phyloP scores from a whole-genome alignment of 2,329 filamentous ascomycete species.

The Neoarthrinium moseri region DNA sequence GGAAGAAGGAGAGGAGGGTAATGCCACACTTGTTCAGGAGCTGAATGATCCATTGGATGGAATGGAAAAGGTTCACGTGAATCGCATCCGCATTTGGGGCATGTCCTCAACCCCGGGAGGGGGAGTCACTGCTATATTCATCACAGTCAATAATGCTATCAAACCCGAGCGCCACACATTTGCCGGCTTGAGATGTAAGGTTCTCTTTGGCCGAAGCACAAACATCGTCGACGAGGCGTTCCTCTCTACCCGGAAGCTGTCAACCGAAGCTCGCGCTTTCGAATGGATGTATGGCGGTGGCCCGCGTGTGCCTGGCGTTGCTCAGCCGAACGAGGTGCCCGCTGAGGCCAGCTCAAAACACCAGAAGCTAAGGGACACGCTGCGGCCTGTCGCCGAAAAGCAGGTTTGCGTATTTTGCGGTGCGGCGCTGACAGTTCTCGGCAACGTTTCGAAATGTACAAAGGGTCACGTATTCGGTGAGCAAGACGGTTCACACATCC shows the following conservation, averaged over 20 bases:
- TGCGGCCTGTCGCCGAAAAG: conserved; percentile 30
- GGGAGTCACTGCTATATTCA: conserved; percentile 49
- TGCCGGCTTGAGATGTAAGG: conserved; percentile 33
- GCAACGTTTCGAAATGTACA: conserved; percentile 35
- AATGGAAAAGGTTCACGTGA: conserved; percentile 43
- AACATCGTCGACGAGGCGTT: conserved; percentile 9
- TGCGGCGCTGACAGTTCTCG: conserved; percentile 28
- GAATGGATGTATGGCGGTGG: conserved; percentile 60
- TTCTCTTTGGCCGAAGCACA: conserved; percentile 32
- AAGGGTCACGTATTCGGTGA: conserved; percentile 38
- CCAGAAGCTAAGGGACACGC: conserved; percentile 28
- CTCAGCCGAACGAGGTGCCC: neutral
- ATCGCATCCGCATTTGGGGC: conserved; percentile 53
- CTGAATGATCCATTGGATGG: conserved; percentile 24
- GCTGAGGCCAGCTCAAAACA: neutral
- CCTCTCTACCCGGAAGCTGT: conserved; percentile 28
- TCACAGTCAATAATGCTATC: conserved; percentile 47
- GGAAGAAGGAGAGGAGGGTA: conserved; percentile 16
- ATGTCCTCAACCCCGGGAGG: conserved; percentile 51
- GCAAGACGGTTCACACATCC: no score
- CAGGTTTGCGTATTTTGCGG: conserved; percentile 50
- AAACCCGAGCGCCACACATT: conserved; percentile 42
- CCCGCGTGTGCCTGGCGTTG: conserved; percentile 40
- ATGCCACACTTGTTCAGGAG: conserved; percentile 16
- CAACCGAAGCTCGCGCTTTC: conserved; percentile 56